Percentiles rank a stretch among this genome's conserved stretches.
phyloP scores from a whole-genome alignment of 768 basidiomycete species.

The Mycena amicta region DNA sequence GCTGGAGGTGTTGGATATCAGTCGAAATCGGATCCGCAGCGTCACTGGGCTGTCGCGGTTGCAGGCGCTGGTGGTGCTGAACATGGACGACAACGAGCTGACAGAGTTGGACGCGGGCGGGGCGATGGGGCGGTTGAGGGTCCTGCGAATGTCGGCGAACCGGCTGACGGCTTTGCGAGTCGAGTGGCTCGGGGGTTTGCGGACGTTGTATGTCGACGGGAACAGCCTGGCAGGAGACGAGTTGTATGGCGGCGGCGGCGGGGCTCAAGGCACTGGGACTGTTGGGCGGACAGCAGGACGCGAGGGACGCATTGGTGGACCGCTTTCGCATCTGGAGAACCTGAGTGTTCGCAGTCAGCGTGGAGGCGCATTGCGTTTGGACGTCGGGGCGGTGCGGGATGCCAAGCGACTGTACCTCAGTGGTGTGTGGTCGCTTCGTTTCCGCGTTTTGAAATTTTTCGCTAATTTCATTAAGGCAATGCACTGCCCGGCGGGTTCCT shows the following conservation, averaged over 20 bases:
- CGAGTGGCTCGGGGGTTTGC: constrained; percentile 65
- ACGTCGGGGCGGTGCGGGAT: constrained; percentile 76
- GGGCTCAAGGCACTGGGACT: constrained; percentile 5
- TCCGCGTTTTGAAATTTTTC: constrained; percentile 8
- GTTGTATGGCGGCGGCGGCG: constrained; percentile 7
- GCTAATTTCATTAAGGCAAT: constrained; percentile 56
- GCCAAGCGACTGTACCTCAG: constrained; percentile 94
- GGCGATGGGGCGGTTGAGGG: constrained; percentile 70
- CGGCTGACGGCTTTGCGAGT: constrained; percentile 67
- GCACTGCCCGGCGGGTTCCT: constrained; percentile 63
- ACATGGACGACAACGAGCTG: constrained; percentile 79
- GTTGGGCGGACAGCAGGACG: constrained; percentile 13
- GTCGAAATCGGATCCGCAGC: constrained; percentile 67
- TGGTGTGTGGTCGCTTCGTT: constrained; percentile 53
- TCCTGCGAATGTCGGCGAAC: constrained; percentile 86
- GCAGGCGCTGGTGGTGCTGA: constrained; percentile 68
- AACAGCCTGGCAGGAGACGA: constrained; percentile 53
- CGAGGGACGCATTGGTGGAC: constrained; percentile 34
- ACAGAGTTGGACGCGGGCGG: constrained; percentile 54
- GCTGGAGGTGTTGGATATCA: constrained; percentile 82
- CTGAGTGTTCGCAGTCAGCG: constrained; percentile 90
- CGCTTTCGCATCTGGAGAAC: constrained; percentile 76
- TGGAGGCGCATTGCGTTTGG: constrained; percentile 72
- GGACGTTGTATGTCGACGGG: constrained; percentile 92
- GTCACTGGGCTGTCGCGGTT: constrained; percentile 64